Evolutionary conservation across 2,329 filamentous ascomycete genomes (phyloP).

Genomic region (Hortaea werneckii): DNA sequence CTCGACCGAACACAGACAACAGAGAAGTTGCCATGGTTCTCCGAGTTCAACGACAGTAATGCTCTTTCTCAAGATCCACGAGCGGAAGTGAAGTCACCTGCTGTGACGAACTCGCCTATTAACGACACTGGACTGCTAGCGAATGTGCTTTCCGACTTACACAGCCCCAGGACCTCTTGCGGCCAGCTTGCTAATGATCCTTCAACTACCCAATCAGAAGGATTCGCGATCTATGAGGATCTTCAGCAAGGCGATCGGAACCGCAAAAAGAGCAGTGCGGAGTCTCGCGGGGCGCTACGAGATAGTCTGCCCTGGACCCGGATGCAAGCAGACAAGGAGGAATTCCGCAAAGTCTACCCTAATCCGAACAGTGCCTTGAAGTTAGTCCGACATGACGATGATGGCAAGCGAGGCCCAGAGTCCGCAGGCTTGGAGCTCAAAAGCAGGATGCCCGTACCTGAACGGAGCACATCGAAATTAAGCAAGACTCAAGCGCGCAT

Average conservation of each 20-base stretch:
- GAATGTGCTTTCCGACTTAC: neutral
- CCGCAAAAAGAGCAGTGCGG: neutral
- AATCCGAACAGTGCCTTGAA: conserved; percentile 20
- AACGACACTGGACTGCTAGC: neutral
- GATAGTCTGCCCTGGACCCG: conserved; percentile 1
- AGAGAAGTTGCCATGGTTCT: conserved; percentile 5
- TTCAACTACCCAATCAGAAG: neutral
- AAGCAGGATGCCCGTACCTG: neutral
- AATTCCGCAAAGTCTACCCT: conserved; percentile 12
- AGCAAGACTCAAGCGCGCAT: neutral
- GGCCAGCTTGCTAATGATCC: neutral
- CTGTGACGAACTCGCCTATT: neutral
- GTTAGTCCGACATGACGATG: conserved; percentile 6
- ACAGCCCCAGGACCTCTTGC: neutral
- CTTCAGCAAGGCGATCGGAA: neutral
- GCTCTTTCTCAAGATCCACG: neutral
- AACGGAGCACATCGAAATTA: neutral
- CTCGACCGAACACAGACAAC: conserved; percentile 8
- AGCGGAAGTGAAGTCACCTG: neutral
- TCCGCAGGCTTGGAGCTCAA: no score
- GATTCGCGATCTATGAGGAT: neutral
- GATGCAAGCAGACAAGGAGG: conserved; percentile 7
- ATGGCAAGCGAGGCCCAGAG: neutral
- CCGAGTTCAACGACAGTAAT: conserved; percentile 3
- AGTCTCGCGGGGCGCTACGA: conserved; percentile 4